Base-by-base conservation (phyloP, 176 grass and related monocot genomes). In the Oryza brachyantha region DNA sequence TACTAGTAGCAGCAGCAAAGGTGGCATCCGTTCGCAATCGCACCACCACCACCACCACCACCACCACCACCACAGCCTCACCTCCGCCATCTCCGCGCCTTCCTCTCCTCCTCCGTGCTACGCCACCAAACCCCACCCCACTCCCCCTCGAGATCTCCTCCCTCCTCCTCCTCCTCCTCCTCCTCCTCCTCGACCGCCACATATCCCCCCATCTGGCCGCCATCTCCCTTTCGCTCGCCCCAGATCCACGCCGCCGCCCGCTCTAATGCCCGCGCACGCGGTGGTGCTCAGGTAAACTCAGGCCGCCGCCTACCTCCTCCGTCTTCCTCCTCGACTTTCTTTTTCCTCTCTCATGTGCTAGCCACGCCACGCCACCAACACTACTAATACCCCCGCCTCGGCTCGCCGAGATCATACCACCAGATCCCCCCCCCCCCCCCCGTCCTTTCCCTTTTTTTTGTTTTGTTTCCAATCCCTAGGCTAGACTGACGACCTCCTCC, bases 201-300 rank as follows among this genome's bases (percentile, higher is more conserved):
- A 46, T 52, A 40, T 11, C 36, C 11, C 6, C 39, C 13, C 12
- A 17, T 32, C 19, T n/a, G n/a, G n/a, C n/a, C n/a, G n/a, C 6
- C 8, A 29, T 1, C n/a, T 70, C 34, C 31, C 46, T 50, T 50
- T 16, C 31, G 31, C 31, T 32, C 4, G 21, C 26, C 78, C 63
- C 78, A 70, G 79, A 82, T 87, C 79, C 21, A 64, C 26, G 42
- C 62, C 42, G 16, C 60, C 38, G 17, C 29, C n/a, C 43, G 79
- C 57, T 87, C 66, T 77, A 79, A 87, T 87, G 85, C 85, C 21
- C 43, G 34, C 79, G n/a, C 79, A 71, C 85, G 85, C 58, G 85
- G 73, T 77, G 14, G 73, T 77, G 14, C 29, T 46, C 42, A 72
- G 85, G 85, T 87, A 52, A 52, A 70, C 6, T 24, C 19, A 57